phyloP scores from a whole-genome alignment of 2,329 filamentous ascomycete genomes.

The Monilinia polystroma region DNA sequence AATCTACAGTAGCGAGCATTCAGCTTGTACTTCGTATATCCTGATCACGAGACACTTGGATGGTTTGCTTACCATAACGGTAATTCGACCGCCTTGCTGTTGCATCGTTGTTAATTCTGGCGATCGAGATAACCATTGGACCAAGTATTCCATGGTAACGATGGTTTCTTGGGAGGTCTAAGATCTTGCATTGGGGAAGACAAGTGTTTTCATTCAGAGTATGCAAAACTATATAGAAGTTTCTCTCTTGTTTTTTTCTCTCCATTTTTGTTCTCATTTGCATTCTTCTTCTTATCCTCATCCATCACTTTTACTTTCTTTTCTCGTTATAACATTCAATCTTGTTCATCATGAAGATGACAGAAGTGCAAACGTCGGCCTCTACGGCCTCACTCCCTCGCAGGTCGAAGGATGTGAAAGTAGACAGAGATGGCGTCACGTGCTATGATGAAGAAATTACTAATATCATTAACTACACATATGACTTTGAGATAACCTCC shows the following conservation, averaged over 20 bases:
- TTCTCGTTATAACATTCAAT: background rate
- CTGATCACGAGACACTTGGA: background rate
- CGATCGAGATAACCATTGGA: constrained; percentile 4
- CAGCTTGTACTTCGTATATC: background rate
- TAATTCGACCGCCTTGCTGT: background rate
- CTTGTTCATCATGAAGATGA: constrained; percentile 20
- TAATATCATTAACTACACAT: constrained; percentile 31
- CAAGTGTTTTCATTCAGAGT: background rate
- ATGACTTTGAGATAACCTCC: constrained; percentile 24
- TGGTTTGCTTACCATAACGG: background rate
- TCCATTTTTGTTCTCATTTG: background rate
- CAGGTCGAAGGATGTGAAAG: constrained; percentile 2
- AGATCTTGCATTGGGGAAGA: background rate
- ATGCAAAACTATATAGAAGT: background rate
- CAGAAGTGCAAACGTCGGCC: constrained; percentile 12
- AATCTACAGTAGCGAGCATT: background rate
- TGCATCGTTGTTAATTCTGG: constrained; percentile 1
- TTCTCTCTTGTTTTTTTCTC: background rate
- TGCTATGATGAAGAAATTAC: constrained; percentile 29
- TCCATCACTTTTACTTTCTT: background rate
- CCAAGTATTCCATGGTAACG: constrained; percentile 7
- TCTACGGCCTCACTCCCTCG: constrained; percentile 3
- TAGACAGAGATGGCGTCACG: constrained; percentile 1
- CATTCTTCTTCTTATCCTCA: background rate
- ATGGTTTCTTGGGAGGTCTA: background rate